phyloP scores from a whole-genome alignment of 2,329 filamentous ascomycete genomes.

The Aspergillus aculeatus region DNA sequence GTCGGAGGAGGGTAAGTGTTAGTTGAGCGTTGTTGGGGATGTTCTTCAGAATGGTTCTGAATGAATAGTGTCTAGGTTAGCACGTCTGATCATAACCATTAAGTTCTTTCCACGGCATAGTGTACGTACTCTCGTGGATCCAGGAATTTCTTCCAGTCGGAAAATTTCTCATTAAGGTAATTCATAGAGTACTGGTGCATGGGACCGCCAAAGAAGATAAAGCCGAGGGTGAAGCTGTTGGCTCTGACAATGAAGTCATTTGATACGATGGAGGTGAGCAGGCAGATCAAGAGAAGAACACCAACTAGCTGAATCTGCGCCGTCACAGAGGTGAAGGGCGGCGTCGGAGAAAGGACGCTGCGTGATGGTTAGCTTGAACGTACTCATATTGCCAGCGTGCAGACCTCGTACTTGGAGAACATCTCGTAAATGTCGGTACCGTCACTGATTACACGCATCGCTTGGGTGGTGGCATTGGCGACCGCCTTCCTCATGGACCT shows the following conservation, averaged over 20 bases:
- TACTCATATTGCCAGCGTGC: background rate
- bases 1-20: constrained; percentile 74
- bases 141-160: constrained; percentile 72
- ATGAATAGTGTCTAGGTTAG: background rate
- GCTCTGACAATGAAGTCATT: constrained; percentile 66
- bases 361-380: background rate
- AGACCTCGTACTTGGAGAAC: constrained; percentile 54
- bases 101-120: constrained; percentile 9
- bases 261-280: constrained; percentile 54
- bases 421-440: constrained; percentile 64
- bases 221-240: constrained; percentile 64
- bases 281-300: constrained; percentile 53
- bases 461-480: constrained; percentile 71
- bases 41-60: constrained; percentile 68
- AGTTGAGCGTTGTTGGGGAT: constrained; percentile 86
- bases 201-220: constrained; percentile 78
- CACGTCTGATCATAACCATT: background rate
- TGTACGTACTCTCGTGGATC: constrained; percentile 62
- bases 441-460: constrained; percentile 67
- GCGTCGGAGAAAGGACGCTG: constrained; percentile 60
- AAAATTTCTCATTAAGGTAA: constrained; percentile 52
- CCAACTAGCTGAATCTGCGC: constrained; percentile 57
- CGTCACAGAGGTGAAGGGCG: constrained; percentile 58
- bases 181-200: constrained; percentile 60
- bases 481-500: constrained; percentile 75